phyloP scores from a whole-genome alignment of 2,329 filamentous ascomycete species.

The Fusarium fujikuroi region DNA sequence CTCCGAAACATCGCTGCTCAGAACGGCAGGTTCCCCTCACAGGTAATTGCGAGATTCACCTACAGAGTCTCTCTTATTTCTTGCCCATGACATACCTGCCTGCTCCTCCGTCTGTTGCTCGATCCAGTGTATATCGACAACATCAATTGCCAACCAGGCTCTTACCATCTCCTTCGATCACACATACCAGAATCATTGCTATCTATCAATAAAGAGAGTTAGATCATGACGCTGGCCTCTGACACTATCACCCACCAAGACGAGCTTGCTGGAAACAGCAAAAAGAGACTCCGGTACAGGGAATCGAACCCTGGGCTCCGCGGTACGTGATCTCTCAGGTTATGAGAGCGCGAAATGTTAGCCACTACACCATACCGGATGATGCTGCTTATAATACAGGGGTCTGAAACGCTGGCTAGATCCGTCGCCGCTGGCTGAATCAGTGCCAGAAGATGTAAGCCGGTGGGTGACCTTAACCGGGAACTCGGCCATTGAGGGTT shows the following conservation, averaged over 20 bases:
- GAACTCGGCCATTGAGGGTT: not conserved
- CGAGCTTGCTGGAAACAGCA: not conserved
- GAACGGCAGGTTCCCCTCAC: not conserved
- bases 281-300: conserved; percentile 19
- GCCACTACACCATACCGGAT: conserved; percentile 50
- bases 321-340: conserved; percentile 35
- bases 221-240: not conserved
- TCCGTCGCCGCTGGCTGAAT: not conserved
- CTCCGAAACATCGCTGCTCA: not conserved
- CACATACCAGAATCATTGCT: not conserved
- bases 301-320: conserved; percentile 33
- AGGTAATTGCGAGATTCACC: not conserved
- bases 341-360: conserved; percentile 49
- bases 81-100: not conserved
- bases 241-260: not conserved
- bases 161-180: not conserved
- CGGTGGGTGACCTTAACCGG: not conserved
- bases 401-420: fast-evolving
- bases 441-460: not conserved
- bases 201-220: not conserved
- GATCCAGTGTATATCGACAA: too few species aligned
- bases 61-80: not conserved
- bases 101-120: not conserved
- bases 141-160: not conserved
- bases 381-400: not conserved